Percentiles rank a stretch among this genome's conserved stretches.
Evolutionary conservation across 169 alveolate genomes (phyloP).

Genomic region (Cryptosporidium felis): DNA sequence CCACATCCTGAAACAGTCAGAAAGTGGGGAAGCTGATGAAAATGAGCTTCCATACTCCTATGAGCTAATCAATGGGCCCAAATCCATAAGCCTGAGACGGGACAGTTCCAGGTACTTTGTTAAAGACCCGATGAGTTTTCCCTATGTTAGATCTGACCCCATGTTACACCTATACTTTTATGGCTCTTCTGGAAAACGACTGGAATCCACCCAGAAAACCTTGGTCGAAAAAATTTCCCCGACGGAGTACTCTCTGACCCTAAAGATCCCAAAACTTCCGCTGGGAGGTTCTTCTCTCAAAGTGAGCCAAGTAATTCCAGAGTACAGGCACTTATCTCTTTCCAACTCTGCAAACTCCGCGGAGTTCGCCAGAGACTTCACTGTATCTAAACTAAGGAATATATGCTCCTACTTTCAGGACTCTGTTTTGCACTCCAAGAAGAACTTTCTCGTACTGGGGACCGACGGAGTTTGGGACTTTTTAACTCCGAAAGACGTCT

Average conservation of each 20-base stretch:
- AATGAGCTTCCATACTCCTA: slow-evolving; percentile 40
- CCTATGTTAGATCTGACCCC: slow-evolving; percentile 63
- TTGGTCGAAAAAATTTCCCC: slow-evolving; percentile 5
- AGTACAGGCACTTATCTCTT: slow-evolving; percentile 1
- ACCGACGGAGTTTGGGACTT: slow-evolving; percentile 71
- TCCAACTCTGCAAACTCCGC: slow-evolving; percentile 2
- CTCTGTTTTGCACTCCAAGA: neutral
- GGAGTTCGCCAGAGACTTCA: slow-evolving; percentile 28
- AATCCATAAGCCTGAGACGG: slow-evolving; percentile 20
- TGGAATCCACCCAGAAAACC: slow-evolving; percentile 12
- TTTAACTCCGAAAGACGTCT: slow-evolving; percentile 53
- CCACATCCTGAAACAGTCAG: neutral
- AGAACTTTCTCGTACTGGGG: slow-evolving; percentile 27
- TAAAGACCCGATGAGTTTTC: slow-evolving; percentile 53
- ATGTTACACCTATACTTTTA: slow-evolving; percentile 43
- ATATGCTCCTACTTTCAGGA: slow-evolving; percentile 6
- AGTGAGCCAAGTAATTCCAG: slow-evolving; percentile 6
- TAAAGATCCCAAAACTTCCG: neutral
- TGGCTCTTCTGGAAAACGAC: neutral
- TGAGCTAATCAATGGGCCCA: slow-evolving; percentile 34
- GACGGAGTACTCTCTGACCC: slow-evolving; percentile 13
- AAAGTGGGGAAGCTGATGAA: neutral
- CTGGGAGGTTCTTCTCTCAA: neutral
- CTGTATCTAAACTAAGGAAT: slow-evolving; percentile 13
- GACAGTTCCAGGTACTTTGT: slow-evolving; percentile 24